Conservation (phyloP, 139 green algal genomes). For the Chlorella sp. region DNA sequence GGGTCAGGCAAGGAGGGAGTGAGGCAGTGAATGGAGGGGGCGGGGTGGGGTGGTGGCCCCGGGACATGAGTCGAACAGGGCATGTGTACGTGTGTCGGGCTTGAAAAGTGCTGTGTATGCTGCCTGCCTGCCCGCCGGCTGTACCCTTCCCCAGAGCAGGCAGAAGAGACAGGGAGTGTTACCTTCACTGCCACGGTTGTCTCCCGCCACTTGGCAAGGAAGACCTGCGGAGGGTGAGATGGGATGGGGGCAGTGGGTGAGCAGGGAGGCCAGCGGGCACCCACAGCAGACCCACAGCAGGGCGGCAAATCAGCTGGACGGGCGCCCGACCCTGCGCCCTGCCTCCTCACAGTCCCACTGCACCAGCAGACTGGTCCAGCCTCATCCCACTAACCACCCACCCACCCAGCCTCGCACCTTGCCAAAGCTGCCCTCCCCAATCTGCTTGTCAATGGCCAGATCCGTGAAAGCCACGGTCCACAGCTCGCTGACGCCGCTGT, state of each 20-base stretch:
- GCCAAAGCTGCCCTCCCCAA: slow-evolving; percentile 75
- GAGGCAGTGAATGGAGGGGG: too few species aligned
- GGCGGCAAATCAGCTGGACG: not conserved
- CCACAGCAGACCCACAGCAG: not conserved
- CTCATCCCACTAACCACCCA: not conserved
- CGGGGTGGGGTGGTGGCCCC: too few species aligned
- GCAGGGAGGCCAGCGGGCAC: not conserved
- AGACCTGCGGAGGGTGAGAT: slow-evolving; percentile 44
- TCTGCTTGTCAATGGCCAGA: slow-evolving; percentile 60
- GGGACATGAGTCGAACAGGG: too few species aligned
- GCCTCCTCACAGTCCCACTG: too few species aligned
- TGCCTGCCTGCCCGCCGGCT: too few species aligned
- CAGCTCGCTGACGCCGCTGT: slow-evolving; percentile 39
- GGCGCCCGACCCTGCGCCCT: not conserved
- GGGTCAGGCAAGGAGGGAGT: too few species aligned
- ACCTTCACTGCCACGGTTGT: slow-evolving; percentile 71
- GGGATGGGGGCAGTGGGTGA: too few species aligned
- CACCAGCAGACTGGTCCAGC: too few species aligned
- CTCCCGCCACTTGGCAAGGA: slow-evolving; percentile 68
- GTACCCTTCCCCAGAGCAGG: too few species aligned
- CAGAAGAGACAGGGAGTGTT: not conserved
- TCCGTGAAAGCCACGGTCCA: slow-evolving; percentile 54
- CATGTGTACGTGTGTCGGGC: too few species aligned
- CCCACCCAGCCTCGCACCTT: slow-evolving; percentile 14
- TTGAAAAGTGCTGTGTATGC: too few species aligned